Conservation (phyloP, 257 asterid species). For the Coffea canephora region DNA sequence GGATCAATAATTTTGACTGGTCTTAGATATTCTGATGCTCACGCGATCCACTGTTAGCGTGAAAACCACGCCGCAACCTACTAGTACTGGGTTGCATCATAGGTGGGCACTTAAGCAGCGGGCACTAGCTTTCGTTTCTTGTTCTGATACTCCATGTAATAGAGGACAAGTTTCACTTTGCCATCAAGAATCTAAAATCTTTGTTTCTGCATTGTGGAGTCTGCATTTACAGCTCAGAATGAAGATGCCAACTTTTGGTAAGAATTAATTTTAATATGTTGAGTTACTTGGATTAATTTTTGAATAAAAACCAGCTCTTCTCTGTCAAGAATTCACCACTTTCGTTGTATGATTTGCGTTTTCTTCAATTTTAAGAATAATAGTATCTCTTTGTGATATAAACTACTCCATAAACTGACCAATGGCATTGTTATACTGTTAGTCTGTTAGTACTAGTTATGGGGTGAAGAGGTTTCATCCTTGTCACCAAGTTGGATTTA, state of each 20-base stretch:
- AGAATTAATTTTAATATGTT: neutral
- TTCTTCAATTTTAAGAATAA: no score
- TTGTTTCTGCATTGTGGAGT: neutral
- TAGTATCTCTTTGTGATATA: no score
- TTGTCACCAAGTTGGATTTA: no score
- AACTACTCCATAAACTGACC: neutral
- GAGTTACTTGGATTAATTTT: no score
- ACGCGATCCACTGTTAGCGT: neutral
- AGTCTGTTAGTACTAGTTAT: no score
- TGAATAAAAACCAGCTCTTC: neutral
- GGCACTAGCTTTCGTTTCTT: neutral
- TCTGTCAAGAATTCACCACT: no score
- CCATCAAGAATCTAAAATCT: neutral
- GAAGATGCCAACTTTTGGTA: neutral
- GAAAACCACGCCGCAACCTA: conserved; percentile 1
- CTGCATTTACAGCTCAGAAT: neutral
- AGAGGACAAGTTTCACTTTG: neutral
- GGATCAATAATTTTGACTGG: neutral
- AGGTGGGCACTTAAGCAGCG: neutral
- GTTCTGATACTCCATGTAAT: neutral
- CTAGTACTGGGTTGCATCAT: neutral
- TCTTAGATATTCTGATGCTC: neutral
- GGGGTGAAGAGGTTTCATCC: no score
- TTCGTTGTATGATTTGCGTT: no score
- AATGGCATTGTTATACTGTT: no score